phyloP scores from a whole-genome alignment of 106 monocot species.

The Alisma plantagoaquatica region DNA sequence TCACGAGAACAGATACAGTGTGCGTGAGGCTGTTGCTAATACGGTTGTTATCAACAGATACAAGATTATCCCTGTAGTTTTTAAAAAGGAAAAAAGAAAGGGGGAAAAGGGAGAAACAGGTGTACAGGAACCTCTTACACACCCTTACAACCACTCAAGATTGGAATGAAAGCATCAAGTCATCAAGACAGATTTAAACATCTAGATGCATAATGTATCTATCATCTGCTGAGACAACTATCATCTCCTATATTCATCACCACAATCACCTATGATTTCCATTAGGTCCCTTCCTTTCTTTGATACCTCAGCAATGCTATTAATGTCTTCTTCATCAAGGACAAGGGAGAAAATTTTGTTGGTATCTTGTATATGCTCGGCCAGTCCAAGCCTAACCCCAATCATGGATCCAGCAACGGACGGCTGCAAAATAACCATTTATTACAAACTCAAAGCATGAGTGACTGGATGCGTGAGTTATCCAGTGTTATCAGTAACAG shows the following conservation, averaged over 20 bases:
- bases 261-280: conserved; percentile 80
- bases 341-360: conserved; percentile 57
- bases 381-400: conserved; percentile 80
- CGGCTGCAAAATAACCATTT: conserved; percentile 33
- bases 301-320: conserved; percentile 45
- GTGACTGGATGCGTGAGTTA: neutral
- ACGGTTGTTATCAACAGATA: no score
- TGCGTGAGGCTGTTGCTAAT: no score
- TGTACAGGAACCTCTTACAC: no score
- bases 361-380: conserved; percentile 80
- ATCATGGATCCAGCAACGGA: conserved; percentile 92
- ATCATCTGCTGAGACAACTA: no score
- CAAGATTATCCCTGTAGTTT: no score
- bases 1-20: no score
- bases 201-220: no score
- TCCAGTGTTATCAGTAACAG: neutral
- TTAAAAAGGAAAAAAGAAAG: no score
- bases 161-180: no score
- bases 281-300: conserved; percentile 73
- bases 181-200: no score
- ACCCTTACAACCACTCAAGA: no score
- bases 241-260: conserved; percentile 75
- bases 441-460: conserved; percentile 5
- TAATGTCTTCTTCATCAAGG: conserved; percentile 76
- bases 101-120: no score